Conservation (phyloP, 2,329 filamentous ascomycete species). For the Tolypocladium tundrense region DNA sequence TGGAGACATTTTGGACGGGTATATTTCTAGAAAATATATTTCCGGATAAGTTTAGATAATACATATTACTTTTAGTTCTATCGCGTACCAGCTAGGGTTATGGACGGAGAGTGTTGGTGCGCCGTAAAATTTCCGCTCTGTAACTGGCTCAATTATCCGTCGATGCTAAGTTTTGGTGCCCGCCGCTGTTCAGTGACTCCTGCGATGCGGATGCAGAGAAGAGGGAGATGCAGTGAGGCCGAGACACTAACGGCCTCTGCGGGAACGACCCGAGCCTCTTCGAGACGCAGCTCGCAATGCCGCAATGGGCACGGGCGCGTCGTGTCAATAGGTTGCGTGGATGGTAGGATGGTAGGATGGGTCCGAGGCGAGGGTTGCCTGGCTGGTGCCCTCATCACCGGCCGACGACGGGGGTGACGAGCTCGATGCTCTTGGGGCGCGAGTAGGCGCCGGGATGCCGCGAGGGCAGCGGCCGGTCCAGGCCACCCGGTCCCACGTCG, state of each 20-base stretch:
- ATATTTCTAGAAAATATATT: too few relatives aligned
- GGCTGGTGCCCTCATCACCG: constrained; percentile 22
- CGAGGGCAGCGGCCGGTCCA: constrained; percentile 47
- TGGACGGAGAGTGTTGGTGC: too few relatives aligned
- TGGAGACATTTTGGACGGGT: too few relatives aligned
- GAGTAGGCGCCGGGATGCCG: constrained; percentile 44
- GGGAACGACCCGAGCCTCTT: background rate
- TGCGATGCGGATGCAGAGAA: background rate
- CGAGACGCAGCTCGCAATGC: background rate
- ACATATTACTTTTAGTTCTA: too few relatives aligned
- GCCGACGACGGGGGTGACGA: constrained; percentile 49
- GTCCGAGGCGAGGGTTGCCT: background rate
- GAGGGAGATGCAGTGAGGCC: background rate
- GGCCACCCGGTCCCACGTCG: constrained; percentile 19
- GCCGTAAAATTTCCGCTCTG: too few relatives aligned
- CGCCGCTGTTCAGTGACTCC: too few relatives aligned
- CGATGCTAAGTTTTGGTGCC: too few relatives aligned
- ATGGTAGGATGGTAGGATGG: background rate
- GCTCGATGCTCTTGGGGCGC: constrained; percentile 52
- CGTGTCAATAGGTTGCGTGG: background rate
- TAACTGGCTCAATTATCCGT: too few relatives aligned
- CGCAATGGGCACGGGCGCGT: background rate
- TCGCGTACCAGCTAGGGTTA: too few relatives aligned
- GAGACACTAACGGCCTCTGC: background rate
- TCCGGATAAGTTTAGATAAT: too few relatives aligned